These are phyloP conservation scores for Penicillium atrosanguineum DNA, from an alignment of 495 filamentous ascomycete species.

Conservation along the genomic window DNA sequence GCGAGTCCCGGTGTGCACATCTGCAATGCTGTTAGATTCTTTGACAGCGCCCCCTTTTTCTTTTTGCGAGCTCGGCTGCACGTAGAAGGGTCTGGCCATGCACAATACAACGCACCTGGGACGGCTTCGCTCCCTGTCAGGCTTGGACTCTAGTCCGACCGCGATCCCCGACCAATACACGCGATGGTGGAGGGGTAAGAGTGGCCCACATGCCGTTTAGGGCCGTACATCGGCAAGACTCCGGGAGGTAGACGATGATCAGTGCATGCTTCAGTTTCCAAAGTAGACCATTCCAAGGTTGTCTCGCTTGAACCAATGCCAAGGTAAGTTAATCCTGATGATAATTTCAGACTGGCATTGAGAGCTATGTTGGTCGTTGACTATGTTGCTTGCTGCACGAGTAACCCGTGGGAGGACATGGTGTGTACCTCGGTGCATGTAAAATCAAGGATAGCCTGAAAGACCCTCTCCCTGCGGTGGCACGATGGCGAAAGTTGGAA, in stretches of 20 bases:
- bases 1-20: slow-evolving; percentile 1
- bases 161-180: slow-evolving; percentile 14
- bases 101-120: slow-evolving; percentile 3
- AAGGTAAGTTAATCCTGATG: not conserved
- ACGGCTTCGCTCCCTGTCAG: slow-evolving; percentile 11
- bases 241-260: slow-evolving; percentile 16
- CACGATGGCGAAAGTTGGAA: not conserved
- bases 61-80: slow-evolving; percentile 2
- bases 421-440: not conserved
- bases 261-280: slow-evolving; percentile 14
- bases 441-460: not conserved
- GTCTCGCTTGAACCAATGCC: not conserved
- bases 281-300: not conserved
- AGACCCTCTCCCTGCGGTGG: not conserved
- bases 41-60: not conserved
- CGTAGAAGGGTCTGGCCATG: slow-evolving; percentile 10
- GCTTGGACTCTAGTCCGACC: slow-evolving; percentile 14
- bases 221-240: slow-evolving; percentile 19
- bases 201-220: slow-evolving; percentile 25
- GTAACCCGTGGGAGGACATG: not conserved
- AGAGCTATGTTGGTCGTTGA: not conserved
- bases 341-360: not conserved
- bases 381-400: not conserved
- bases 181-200: slow-evolving; percentile 11
- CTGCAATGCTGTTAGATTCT: slow-evolving; percentile 3